Percentiles rank a stretch among this genome's conserved stretches.
Evolutionary conservation across 768 basidiomycete species (phyloP).

Genomic region (Coprinellus micaceus): DNA sequence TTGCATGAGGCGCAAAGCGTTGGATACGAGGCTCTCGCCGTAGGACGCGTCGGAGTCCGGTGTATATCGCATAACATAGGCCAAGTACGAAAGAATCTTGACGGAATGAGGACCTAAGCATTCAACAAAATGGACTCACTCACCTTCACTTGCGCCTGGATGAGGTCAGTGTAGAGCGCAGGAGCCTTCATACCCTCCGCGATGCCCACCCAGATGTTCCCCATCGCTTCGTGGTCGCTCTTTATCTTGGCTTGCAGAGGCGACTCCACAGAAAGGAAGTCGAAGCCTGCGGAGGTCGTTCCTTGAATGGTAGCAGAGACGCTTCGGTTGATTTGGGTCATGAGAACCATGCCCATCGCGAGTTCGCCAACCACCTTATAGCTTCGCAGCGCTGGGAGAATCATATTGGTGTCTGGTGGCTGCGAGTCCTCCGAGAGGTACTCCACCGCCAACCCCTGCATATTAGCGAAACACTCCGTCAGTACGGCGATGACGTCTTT

Average conservation of each 20-base stretch:
- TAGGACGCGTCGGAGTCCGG: conserved; percentile 65
- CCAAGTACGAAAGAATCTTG: conserved; percentile 88
- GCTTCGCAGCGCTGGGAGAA: conserved; percentile 73
- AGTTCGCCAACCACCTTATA: conserved; percentile 95
- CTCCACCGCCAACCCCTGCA: conserved; percentile 67
- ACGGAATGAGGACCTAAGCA: conserved; percentile 9
- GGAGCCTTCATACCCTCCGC: conserved; percentile 71
- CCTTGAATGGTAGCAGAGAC: conserved; percentile 64
- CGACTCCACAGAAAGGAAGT: conserved; percentile 72
- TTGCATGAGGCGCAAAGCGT: conserved; percentile 82
- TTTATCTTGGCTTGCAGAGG: conserved; percentile 78
- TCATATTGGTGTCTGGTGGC: conserved; percentile 48
- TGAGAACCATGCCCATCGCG: conserved; percentile 86
- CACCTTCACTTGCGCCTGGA: conserved; percentile 89
- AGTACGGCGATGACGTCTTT: conserved; percentile 79
- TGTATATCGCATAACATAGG: conserved; percentile 74
- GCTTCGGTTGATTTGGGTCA: conserved; percentile 79
- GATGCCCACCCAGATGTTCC: conserved; percentile 79
- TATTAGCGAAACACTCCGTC: conserved; percentile 72
- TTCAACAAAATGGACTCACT: no score
- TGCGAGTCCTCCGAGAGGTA: conserved; percentile 67
- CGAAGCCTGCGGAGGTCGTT: conserved; percentile 75
- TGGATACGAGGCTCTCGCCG: conserved; percentile 75
- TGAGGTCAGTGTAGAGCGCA: conserved; percentile 74
- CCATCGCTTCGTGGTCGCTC: conserved; percentile 77